phyloP scores from a whole-genome alignment of 805 yeast species.

The Starmerella geochares region DNA sequence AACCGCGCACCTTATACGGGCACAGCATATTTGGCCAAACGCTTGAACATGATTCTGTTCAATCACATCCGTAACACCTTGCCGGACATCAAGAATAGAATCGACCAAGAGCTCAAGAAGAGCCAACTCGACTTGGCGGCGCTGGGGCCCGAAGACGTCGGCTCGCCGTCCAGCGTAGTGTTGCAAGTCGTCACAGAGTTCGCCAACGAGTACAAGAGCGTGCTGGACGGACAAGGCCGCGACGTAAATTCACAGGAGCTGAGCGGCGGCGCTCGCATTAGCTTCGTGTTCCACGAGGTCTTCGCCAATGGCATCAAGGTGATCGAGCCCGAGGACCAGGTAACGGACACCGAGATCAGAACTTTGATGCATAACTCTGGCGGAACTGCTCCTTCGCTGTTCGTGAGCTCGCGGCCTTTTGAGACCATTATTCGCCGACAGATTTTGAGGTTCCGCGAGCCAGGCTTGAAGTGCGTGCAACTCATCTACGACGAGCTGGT shows the following conservation, averaged over 20 bases:
- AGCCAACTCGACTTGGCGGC: constrained; percentile 67
- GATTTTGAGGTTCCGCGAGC: constrained; percentile 89
- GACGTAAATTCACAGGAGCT: constrained; percentile 83
- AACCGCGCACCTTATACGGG: constrained; percentile 93
- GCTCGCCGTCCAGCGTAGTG: constrained; percentile 82
- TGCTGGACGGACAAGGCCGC: constrained; percentile 85
- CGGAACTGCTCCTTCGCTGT: constrained; percentile 89
- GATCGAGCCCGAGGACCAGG: constrained; percentile 91
- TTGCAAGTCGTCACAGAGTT: constrained; percentile 88
- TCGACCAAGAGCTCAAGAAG: constrained; percentile 74
- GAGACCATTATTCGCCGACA: constrained; percentile 89
- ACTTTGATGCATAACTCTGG: constrained; percentile 95
- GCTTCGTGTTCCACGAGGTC: constrained; percentile 94
- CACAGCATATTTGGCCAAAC: constrained; percentile 89
- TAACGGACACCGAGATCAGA: constrained; percentile 89
- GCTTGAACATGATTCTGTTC: constrained; percentile 76
- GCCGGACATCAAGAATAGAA: constrained; percentile 88
- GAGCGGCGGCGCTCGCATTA: constrained; percentile 96
- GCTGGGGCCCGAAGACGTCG: constrained; percentile 70
- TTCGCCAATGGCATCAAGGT: constrained; percentile 87
- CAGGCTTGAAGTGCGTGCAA: constrained; percentile 76
- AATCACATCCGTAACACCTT: constrained; percentile 80
- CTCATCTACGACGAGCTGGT: constrained; percentile 91
- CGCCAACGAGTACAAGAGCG: constrained; percentile 81
- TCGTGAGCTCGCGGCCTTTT: constrained; percentile 95